Percentiles rank a stretch among this genome's conserved stretches.
phyloP scores from a whole-genome alignment of 2,329 filamentous ascomycete species.

The Pseudocercospora pini-densiflorae region DNA sequence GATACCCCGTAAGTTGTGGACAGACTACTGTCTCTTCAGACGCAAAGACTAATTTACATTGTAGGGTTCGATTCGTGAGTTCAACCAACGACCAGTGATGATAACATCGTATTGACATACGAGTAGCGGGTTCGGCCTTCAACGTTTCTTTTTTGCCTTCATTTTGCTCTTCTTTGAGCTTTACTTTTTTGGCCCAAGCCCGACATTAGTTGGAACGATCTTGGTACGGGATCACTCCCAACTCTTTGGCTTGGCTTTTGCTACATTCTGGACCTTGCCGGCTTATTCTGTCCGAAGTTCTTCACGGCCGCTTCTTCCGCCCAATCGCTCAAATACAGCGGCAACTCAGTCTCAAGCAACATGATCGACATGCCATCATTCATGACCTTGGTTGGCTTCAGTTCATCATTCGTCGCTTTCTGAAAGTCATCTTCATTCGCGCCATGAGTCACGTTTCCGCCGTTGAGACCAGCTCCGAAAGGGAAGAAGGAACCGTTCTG shows the following conservation, averaged over 20 bases:
- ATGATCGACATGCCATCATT: conserved; percentile 19
- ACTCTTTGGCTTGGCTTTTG: neutral
- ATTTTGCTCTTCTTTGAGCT: too few species aligned
- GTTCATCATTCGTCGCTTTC: conserved; percentile 17
- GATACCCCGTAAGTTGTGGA: conserved; percentile 1
- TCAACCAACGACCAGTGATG: too few species aligned
- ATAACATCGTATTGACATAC: too few species aligned
- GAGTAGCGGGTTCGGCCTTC: too few species aligned
- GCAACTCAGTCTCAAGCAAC: conserved; percentile 24
- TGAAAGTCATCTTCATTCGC: conserved; percentile 22
- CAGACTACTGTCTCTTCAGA: too few species aligned
- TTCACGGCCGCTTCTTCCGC: conserved; percentile 18
- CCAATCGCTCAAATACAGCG: conserved; percentile 24
- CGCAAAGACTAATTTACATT: too few species aligned
- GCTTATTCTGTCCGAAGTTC: conserved; percentile 7
- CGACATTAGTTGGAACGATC: too few species aligned
- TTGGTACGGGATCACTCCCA: too few species aligned
- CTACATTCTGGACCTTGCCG: neutral
- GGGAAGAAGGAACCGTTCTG: conserved; percentile 14
- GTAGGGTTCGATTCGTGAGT: too few species aligned
- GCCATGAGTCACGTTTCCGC: conserved; percentile 21
- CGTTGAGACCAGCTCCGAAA: conserved; percentile 23
- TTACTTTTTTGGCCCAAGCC: too few species aligned
- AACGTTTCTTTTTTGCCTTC: too few species aligned
- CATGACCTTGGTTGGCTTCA: conserved; percentile 21